These are phyloP conservation scores for Sporothrix luriei DNA, from an alignment of 2,329 filamentous ascomycete species.

Conservation along the genomic window DNA sequence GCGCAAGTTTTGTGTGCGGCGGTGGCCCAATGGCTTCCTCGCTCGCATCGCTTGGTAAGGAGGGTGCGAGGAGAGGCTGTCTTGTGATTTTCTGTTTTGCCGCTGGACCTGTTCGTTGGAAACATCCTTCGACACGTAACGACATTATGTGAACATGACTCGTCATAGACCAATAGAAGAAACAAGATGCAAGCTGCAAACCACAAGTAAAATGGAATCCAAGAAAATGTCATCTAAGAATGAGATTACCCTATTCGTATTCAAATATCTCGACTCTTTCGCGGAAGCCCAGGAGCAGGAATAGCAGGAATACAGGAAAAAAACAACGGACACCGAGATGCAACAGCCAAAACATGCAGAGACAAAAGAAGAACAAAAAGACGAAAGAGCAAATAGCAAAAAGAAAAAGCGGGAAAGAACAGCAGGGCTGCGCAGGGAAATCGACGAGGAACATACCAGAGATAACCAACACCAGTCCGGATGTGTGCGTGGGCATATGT, in stretches of 20 bases:
- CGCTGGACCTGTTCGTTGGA: not conserved
- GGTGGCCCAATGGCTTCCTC: slow-evolving; percentile 58
- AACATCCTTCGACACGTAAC: not conserved
- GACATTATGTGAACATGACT: slow-evolving; percentile 5
- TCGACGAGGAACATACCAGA: not conserved
- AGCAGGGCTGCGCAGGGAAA: not conserved
- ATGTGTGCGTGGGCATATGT: not conserved
- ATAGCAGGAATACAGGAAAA: not conserved
- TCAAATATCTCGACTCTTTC: not conserved
- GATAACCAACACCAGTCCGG: not conserved
- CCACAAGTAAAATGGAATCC: not conserved
- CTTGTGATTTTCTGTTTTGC: not conserved
- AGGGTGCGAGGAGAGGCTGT: not conserved
- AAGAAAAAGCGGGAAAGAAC: not conserved
- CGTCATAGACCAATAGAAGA: not conserved
- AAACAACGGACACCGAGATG: not conserved
- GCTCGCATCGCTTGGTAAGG: slow-evolving; percentile 65
- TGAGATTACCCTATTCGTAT: slow-evolving; percentile 14
- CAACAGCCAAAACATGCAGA: slow-evolving; percentile 8
- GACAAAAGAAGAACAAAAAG: not conserved
- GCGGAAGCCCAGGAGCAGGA: not conserved
- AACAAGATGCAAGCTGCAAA: not conserved
- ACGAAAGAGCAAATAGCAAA: not conserved
- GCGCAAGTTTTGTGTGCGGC: slow-evolving; percentile 65
- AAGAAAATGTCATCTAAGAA: not conserved